These are phyloP conservation scores for Pseudonectria foliicola DNA, from an alignment of 2,329 filamentous ascomycete species.

Conservation along the genomic window DNA sequence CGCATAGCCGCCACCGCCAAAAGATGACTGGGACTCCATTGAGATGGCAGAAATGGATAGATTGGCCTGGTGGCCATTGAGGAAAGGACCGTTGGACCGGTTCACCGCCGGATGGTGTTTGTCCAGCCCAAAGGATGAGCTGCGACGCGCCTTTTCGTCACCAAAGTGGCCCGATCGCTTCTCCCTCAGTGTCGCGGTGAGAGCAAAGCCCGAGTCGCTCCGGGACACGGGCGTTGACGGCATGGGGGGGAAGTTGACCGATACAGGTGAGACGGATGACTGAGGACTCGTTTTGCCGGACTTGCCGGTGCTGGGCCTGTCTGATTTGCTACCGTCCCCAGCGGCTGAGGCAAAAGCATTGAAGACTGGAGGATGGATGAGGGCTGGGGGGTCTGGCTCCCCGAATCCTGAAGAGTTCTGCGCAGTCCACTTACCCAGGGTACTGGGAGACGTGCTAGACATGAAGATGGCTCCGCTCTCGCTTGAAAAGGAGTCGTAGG, in stretches of 20 bases:
- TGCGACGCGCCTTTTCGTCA: slow-evolving; percentile 74
- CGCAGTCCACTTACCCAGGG: slow-evolving; percentile 77
- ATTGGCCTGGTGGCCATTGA: slow-evolving; percentile 56
- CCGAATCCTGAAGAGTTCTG: slow-evolving; percentile 87
- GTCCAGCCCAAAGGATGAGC: slow-evolving; percentile 85
- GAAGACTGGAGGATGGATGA: slow-evolving; percentile 63
- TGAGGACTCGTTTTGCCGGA: slow-evolving; percentile 56
- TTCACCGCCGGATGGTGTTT: slow-evolving; percentile 59
- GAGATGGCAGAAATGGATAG: slow-evolving; percentile 54
- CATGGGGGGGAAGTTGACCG: slow-evolving; percentile 67
- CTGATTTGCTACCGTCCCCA: slow-evolving; percentile 56
- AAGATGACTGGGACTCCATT: slow-evolving; percentile 62
- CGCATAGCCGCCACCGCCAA: slow-evolving; percentile 58
- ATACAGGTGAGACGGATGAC: slow-evolving; percentile 67
- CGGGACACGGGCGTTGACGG: slow-evolving; percentile 75
- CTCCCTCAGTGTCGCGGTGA: slow-evolving; percentile 80
- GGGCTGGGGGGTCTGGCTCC: slow-evolving; percentile 48
- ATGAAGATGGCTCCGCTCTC: slow-evolving; percentile 79
- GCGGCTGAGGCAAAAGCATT: slow-evolving; percentile 83
- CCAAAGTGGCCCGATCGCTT: slow-evolving; percentile 88
- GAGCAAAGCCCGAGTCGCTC: slow-evolving; percentile 84
- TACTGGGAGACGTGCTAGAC: slow-evolving; percentile 60
- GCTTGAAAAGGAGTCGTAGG: slow-evolving; percentile 80
- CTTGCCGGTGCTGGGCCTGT: slow-evolving; percentile 71
- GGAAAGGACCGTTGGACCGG: slow-evolving; percentile 66